Percentiles rank a stretch among this genome's conserved stretches.
These are phyloP conservation scores for Globisporangium splendens DNA, from an alignment of 352 stramenopile species.

Conservation along the genomic window DNA sequence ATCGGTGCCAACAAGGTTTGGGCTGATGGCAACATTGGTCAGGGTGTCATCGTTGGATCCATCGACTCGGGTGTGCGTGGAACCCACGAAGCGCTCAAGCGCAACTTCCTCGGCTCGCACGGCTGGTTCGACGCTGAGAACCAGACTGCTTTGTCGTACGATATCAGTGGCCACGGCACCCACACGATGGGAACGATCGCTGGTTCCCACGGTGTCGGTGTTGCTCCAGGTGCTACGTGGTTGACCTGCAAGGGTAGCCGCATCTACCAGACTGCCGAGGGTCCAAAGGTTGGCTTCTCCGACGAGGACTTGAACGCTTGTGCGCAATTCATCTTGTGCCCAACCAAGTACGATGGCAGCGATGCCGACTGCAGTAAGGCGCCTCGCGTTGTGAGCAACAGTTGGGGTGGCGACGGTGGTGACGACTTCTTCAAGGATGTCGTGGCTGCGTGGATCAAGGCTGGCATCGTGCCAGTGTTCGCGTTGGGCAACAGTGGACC, in stretches of 20 bases:
- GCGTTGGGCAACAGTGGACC: constrained; percentile 11
- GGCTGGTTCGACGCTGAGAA: constrained; percentile 18
- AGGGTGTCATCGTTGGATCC: constrained; percentile 16
- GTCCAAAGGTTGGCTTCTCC: not conserved
- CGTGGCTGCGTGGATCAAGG: constrained; percentile 19
- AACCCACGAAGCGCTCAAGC: constrained; percentile 6
- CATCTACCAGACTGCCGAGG: not conserved
- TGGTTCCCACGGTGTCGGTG: constrained; percentile 12
- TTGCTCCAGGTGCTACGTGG: constrained; percentile 20
- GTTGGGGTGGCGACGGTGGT: constrained; percentile 15
- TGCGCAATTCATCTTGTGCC: constrained; percentile 24
- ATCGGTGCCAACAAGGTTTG: constrained; percentile 13
- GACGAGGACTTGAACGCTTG: constrained; percentile 19
- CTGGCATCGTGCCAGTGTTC: constrained; percentile 25
- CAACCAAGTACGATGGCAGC: constrained; percentile 17
- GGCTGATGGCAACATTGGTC: constrained; percentile 14
- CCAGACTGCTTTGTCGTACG: constrained; percentile 4
- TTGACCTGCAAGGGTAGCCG: constrained; percentile 18
- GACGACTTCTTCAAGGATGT: constrained; percentile 13
- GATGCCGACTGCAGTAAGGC: constrained; percentile 17
- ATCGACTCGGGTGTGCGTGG: constrained; percentile 18
- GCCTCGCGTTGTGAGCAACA: constrained; percentile 26
- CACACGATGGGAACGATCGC: constrained; percentile 13
- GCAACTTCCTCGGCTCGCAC: constrained; percentile 15
- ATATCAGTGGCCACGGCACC: constrained; percentile 17